These are phyloP conservation scores for Phialophora verrucosa DNA, from an alignment of 2,329 filamentous ascomycete species.

Conservation along the genomic window DNA sequence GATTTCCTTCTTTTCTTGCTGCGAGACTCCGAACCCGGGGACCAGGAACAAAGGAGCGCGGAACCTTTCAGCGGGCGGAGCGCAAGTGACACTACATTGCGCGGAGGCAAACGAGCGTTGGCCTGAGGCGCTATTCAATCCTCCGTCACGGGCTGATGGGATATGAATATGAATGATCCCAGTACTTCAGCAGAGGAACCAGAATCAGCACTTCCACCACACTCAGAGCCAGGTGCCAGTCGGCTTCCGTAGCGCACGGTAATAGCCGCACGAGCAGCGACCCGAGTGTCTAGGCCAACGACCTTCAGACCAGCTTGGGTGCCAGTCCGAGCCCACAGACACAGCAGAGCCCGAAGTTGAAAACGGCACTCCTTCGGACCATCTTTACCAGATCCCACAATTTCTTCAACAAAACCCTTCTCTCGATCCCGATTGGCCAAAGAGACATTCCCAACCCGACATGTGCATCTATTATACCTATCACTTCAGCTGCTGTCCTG, in stretches of 20 bases:
- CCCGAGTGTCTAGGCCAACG: background rate
- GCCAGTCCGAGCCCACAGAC: background rate
- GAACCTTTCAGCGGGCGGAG: background rate
- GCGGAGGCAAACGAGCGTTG: slow-evolving; percentile 7
- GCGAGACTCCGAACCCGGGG: background rate
- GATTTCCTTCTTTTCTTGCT: background rate
- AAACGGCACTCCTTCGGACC: background rate
- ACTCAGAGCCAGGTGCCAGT: background rate
- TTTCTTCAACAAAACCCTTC: background rate
- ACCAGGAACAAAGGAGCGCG: background rate
- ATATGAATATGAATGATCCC: slow-evolving; percentile 17
- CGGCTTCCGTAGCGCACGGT: background rate
- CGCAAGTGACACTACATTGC: background rate
- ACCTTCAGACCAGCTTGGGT: background rate
- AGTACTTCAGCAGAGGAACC: slow-evolving; percentile 14
- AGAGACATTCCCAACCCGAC: background rate
- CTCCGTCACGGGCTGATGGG: background rate
- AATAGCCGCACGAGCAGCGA: background rate
- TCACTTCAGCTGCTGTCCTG: slow-evolving; percentile 40
- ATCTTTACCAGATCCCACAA: background rate
- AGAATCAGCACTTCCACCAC: background rate
- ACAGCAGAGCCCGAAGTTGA: background rate
- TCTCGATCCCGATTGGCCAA: background rate
- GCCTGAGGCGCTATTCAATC: background rate
- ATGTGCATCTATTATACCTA: slow-evolving; percentile 41